Base-by-base conservation (phyloP, 2,329 filamentous ascomycete species). In the Trichoderma sp. region DNA sequence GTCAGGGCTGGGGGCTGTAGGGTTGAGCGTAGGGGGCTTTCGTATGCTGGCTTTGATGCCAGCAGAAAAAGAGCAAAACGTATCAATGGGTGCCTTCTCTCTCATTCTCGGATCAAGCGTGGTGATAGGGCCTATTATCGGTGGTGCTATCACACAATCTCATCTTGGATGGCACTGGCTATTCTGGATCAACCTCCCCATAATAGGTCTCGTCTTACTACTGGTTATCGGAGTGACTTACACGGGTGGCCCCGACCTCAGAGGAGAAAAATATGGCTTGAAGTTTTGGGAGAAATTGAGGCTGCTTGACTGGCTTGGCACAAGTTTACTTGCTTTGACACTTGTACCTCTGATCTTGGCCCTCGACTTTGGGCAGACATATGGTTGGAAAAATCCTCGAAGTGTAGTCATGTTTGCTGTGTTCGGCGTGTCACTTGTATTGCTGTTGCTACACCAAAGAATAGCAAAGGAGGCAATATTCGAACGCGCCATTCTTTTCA, bases 141-240 rank as follows among this genome's bases (percentile, higher is more conserved):
- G 68, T n/a, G 68, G 68, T n/a, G 68, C 33, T 11, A 59, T 71
- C 50, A 62, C 68, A 21, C 45, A 71, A 59, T 38, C 33, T 4
- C 33, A 38, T 29, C 63, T 65, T 41, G 33, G 50, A 11, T 71
- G 68, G 68, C 68, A 59, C 33, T 71, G 68, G 68, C 29, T 71
- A 6, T 71, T 71, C 18, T 71, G 68, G 68, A 71, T 71, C 50
- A 71, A 60, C 68, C 35, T 71, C 21, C 68, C 68, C 11, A 27
- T 27, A 14, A 59, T 71, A 29, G 53, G 68, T 8, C 11, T 71
- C 6, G 68, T 71, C n/a, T 12, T 71, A 12, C 31, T 63, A 14
- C 18, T 38, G 16, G 29, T 71, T 4, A 6, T 71, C 3, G 68
- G 33, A 29, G 56, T n/a, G 21, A 35, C 53, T 18, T 71, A 33